A percentile compares a stretch with the other conserved stretches of the same genome.
phyloP scores from a whole-genome alignment of 2,329 filamentous ascomycete species.

The Aureobasidium mangrovei region DNA sequence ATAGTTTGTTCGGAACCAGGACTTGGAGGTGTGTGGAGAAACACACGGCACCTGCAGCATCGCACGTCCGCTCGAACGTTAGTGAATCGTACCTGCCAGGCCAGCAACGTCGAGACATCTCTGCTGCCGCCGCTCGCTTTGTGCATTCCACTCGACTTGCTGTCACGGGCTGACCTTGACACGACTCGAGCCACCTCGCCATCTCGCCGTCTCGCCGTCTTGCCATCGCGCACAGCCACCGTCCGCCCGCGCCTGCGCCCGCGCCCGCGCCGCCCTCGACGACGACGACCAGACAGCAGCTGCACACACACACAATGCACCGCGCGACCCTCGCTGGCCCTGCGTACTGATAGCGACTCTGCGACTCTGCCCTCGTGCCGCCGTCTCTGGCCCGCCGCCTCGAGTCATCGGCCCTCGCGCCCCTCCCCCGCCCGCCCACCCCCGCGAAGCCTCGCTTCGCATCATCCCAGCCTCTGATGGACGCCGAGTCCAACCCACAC shows the following conservation, averaged over 20 bases:
- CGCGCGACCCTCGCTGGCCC: neutral
- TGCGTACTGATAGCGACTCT: neutral
- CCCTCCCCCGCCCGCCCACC: constrained; percentile 3
- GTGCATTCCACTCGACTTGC: no score
- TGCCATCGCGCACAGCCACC: neutral
- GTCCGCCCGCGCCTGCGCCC: neutral
- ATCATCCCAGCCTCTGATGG: constrained; percentile 1
- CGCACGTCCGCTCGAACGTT: no score
- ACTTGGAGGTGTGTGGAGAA: no score
- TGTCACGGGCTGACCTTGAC: no score
- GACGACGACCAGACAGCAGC: neutral
- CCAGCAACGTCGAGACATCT: no score
- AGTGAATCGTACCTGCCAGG: no score
- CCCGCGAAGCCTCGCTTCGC: constrained; percentile 6
- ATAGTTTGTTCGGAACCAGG: no score
- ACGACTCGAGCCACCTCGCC: no score
- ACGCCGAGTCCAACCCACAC: constrained; percentile 15
- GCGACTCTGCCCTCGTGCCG: neutral
- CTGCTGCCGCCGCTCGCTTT: no score
- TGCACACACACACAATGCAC: constrained; percentile 1
- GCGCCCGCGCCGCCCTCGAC: neutral
- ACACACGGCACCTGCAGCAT: no score
- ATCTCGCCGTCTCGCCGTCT: no score
- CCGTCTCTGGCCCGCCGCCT: neutral
- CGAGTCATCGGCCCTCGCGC: constrained; percentile 1